phyloP scores from a whole-genome alignment of 2,329 filamentous ascomycete species.

The Herpotrichia juniperi region DNA sequence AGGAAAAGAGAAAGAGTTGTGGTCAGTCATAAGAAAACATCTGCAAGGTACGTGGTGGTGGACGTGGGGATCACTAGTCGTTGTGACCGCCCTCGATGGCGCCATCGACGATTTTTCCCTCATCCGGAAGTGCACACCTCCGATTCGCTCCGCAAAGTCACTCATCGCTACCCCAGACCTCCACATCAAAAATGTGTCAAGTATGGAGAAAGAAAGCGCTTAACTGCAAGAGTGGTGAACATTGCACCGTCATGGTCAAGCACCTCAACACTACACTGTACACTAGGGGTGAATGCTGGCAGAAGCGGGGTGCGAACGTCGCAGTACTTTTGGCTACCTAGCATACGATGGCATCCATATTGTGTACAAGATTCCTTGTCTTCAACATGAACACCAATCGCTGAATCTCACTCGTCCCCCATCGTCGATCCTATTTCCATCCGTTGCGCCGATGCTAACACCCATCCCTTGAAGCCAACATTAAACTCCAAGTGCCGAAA shows the following conservation, averaged over 20 bases:
- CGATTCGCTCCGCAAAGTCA: constrained; percentile 34
- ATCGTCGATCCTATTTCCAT: not conserved
- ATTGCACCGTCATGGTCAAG: no score
- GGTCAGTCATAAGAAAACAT: constrained; percentile 17
- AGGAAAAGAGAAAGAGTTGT: constrained; percentile 8
- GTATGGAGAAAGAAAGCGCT: no score
- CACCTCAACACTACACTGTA: no score
- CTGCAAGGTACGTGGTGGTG: constrained; percentile 29
- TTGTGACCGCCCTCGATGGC: constrained; percentile 44
- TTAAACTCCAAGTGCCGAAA: constrained; percentile 13
- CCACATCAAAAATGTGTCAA: constrained; percentile 2
- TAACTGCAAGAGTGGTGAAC: no score
- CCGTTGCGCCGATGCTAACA: constrained; percentile 12
- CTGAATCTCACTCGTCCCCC: not conserved
- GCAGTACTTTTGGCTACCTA: constrained; percentile 4
- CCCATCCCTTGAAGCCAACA: constrained; percentile 3
- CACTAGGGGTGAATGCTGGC: no score
- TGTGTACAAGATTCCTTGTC: not conserved
- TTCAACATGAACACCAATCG: not conserved
- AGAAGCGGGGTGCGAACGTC: not conserved
- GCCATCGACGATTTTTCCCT: constrained; percentile 25
- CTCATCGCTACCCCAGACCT: not conserved
- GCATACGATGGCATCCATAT: constrained; percentile 10
- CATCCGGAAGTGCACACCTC: not conserved
- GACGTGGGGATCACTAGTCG: constrained; percentile 20